Evolutionary conservation across 352 stramenopile genomes (phyloP), one percentile per base, ranked within the genome.

Genomic region (Globisporangium nunn): DNA sequence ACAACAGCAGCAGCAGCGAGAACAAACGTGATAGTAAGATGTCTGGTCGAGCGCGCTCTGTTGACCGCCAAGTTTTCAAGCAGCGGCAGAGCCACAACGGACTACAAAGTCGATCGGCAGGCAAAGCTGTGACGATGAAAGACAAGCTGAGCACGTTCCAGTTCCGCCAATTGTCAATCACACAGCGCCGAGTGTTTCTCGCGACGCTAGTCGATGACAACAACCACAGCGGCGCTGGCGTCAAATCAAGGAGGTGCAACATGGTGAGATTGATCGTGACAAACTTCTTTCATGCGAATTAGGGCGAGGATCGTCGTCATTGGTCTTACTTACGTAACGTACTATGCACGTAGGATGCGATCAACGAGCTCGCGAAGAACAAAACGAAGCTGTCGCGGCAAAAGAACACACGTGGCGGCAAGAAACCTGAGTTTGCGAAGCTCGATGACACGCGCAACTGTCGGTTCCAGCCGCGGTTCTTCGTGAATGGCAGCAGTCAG

Each of bases 131-230:
- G 43, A 70, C 75, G 6, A 71, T 85, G 56, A 72, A 83, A 14
- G 70, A 88, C 44, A 68, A 79, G 46, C 63, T 91, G 10, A 87
- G 74, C 46, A 56, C 62, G 15, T 88, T 84, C 64, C 80, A 91
- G 63, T 70, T 74, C 47, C 49, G 75, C 14, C 74, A 87, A 52
- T 61, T 91, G 37, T 76, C 81, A 54, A 50, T 76, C 40, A 85
- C 75, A 4, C 78, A 91, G 54, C 56, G 67, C 28, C 78, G 81
- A 4, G 64, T 88, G 10, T 80, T 91, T 51, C 69, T 85, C 5
- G 74, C 78, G 11, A 87, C 77, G 46, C 52, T 91, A 14, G 68
- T 60, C 0, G 66, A 64, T 17, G 65, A 74, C 30, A 33, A 68
- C 31, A 31, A 12, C 31, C 15, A n/a, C 23, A 29, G 12, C 35